Percentiles rank a stretch among this genome's conserved stretches.
Conservation (phyloP, 257 asterid genomes). For the Capsicum rhomboideum region DNA sequence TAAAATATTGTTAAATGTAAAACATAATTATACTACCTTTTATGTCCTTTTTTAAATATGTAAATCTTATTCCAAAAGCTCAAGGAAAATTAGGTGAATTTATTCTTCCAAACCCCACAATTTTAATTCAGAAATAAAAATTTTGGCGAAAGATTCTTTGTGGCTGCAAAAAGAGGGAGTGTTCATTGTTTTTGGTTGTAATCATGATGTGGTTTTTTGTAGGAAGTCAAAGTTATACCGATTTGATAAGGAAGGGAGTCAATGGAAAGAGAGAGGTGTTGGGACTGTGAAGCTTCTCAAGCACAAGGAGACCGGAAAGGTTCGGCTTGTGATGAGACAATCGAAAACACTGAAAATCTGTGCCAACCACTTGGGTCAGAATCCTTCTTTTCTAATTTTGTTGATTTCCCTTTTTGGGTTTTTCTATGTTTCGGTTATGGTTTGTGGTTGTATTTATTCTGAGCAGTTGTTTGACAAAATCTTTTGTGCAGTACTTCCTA, state of each 20-base stretch:
- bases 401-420: neutral
- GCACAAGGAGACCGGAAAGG: slow-evolving; percentile 64
- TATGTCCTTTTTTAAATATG: neutral
- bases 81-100: neutral
- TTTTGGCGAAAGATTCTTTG: neutral
- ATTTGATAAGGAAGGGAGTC: slow-evolving; percentile 79
- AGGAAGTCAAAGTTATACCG: slow-evolving; percentile 90
- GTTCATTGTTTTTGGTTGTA: neutral
- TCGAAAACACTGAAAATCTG: slow-evolving; percentile 86
- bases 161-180: neutral
- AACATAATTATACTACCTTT: neutral
- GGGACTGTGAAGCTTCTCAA: slow-evolving; percentile 76
- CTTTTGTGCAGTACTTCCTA: slow-evolving; percentile 39
- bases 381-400: neutral
- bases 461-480: neutral
- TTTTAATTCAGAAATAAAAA: neutral
- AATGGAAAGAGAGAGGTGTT: slow-evolving; percentile 95
- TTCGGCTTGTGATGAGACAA: slow-evolving; percentile 92
- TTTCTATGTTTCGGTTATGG: neutral
- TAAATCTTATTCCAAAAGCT: neutral
- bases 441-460: neutral
- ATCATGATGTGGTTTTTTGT: neutral
- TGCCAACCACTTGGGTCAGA: slow-evolving; percentile 80
- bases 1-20: neutral
- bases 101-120: neutral